Evolutionary conservation across 1,139 yeast genomes (phyloP).

Genomic region (Geotrichum reessii): DNA sequence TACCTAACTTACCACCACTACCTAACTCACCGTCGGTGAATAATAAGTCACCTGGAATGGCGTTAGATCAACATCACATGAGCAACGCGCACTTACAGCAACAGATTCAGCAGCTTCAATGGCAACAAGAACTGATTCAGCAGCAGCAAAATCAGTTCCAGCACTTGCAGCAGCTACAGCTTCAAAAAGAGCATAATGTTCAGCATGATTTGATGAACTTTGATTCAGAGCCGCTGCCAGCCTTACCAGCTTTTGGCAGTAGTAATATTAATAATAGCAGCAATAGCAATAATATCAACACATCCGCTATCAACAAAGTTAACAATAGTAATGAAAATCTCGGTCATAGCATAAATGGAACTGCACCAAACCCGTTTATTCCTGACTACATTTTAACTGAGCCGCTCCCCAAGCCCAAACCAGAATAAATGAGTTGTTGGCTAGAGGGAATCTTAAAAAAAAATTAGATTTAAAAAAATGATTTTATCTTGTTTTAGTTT

Average conservation of each 20-base stretch:
- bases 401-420: conserved; percentile 16
- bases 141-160: conserved; percentile 14
- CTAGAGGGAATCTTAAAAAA: not conserved
- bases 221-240: not conserved
- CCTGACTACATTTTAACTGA: conserved; percentile 12
- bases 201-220: not conserved
- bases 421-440: not conserved
- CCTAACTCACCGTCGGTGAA: conserved; percentile 1
- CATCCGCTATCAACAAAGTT: not conserved
- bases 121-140: conserved; percentile 17
- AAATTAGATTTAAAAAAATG: not conserved
- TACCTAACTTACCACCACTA: conserved; percentile 10
- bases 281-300: conserved; percentile 2
- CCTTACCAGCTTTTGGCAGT: not conserved
- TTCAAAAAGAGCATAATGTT: not conserved
- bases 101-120: conserved; percentile 15
- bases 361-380: conserved; percentile 4
- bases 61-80: not conserved
- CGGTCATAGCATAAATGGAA: not conserved
- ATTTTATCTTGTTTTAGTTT: not conserved
- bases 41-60: not conserved
- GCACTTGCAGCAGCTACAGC: conserved; percentile 11
- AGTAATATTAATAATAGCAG: not conserved
- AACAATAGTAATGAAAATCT: not conserved
- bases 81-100: conserved; percentile 12